These are phyloP conservation scores for Trichoderma afroharzianum DNA, from an alignment of 2,329 filamentous ascomycete species.

Conservation along the genomic window DNA sequence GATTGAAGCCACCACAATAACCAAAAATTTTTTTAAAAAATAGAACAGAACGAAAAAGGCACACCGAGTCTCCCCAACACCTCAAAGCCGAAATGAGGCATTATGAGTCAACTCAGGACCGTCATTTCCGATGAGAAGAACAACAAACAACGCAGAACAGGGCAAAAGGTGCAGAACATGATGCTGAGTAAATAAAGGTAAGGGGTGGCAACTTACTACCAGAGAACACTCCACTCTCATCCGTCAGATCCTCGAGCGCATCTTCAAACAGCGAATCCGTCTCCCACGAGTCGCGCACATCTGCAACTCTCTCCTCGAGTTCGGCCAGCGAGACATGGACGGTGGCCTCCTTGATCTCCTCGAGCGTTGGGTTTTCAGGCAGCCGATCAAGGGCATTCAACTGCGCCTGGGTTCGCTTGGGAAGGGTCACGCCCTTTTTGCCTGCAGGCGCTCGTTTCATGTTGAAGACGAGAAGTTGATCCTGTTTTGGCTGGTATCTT, in stretches of 20 bases:
- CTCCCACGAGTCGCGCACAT: conserved; percentile 57
- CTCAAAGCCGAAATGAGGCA: neutral
- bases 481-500: neutral
- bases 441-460: conserved; percentile 23
- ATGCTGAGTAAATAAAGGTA: neutral
- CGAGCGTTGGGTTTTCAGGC: conserved; percentile 32
- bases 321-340: conserved; percentile 40
- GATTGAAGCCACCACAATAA: neutral
- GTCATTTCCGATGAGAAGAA: neutral
- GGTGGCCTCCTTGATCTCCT: conserved; percentile 35
- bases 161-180: neutral
- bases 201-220: conserved; percentile 39
- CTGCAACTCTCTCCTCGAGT: conserved; percentile 50
- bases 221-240: conserved; percentile 45
- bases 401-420: conserved; percentile 32
- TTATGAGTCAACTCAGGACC: neutral
- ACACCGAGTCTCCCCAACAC: neutral
- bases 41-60: too few relatives aligned
- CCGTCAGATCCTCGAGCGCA: conserved; percentile 54
- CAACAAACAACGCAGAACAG: neutral
- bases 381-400: conserved; percentile 36
- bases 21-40: neutral
- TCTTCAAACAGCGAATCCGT: conserved; percentile 63
- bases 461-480: neutral
- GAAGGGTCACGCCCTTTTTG: conserved; percentile 29